phyloP scores from a whole-genome alignment of 257 asterid species.

The Prunella vulgaris region DNA sequence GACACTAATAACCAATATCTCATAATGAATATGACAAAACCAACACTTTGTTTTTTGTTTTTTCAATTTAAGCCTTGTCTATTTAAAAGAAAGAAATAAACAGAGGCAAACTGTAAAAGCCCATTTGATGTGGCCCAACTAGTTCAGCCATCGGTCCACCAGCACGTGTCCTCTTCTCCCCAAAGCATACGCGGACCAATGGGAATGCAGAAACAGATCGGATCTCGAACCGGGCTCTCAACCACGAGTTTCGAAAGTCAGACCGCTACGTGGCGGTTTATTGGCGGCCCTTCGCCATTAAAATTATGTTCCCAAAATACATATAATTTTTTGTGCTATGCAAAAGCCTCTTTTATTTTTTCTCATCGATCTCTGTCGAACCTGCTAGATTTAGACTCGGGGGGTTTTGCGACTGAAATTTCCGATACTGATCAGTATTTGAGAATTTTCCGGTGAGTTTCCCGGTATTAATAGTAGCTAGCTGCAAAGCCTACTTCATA shows the following conservation, averaged over 20 bases:
- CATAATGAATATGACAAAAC: too few relatives aligned
- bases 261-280: slow-evolving; percentile 48
- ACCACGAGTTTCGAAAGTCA: slow-evolving; percentile 77
- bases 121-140: neutral
- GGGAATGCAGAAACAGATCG: slow-evolving; percentile 52
- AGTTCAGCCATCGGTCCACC: neutral
- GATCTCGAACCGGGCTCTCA: slow-evolving; percentile 52
- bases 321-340: neutral
- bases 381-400: slow-evolving; percentile 31
- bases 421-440: slow-evolving; percentile 1
- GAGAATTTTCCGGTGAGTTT: slow-evolving; percentile 38
- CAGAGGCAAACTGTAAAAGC: neutral
- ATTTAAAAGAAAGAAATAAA: too few relatives aligned
- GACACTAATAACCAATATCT: too few relatives aligned
- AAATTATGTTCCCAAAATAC: slow-evolving; percentile 1
- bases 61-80: too few relatives aligned
- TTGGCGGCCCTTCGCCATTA: slow-evolving; percentile 17
- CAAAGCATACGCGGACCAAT: slow-evolving; percentile 42
- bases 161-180: slow-evolving; percentile 38
- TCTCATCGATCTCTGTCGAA: slow-evolving; percentile 31
- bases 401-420: neutral
- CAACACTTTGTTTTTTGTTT: too few relatives aligned
- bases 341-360: slow-evolving; percentile 1
- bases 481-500: neutral
- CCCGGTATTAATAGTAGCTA: slow-evolving; percentile 3